Percentiles rank a stretch among this genome's conserved stretches.
phyloP scores from a whole-genome alignment of 345 rosid species.

The Psidium friedrichsthalianum region DNA sequence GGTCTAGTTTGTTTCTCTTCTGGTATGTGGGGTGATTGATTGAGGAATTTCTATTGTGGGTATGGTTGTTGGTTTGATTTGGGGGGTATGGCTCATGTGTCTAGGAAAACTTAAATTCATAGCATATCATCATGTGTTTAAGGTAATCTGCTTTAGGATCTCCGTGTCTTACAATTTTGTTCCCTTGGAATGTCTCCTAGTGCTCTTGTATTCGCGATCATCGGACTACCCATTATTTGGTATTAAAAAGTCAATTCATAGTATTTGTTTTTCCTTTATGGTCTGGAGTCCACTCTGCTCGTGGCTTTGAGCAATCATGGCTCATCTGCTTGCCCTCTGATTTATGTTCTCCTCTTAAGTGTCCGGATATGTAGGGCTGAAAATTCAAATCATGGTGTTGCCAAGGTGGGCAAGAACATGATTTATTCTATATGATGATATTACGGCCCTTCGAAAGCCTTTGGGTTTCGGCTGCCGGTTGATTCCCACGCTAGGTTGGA shows the following conservation, averaged over 20 bases:
- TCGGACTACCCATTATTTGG: not conserved
- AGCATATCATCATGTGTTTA: not conserved
- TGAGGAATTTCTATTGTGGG: constrained; percentile 7
- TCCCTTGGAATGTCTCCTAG: not conserved
- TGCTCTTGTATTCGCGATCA: not conserved
- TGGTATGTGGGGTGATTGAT: constrained; percentile 10
- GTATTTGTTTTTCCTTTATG: not conserved
- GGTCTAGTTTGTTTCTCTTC: constrained; percentile 12
- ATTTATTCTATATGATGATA: not conserved
- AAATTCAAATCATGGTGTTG: not conserved
- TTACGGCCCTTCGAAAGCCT: not conserved
- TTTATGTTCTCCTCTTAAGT: not conserved
- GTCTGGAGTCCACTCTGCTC: not conserved
- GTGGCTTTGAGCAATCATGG: not conserved
- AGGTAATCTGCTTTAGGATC: not conserved
- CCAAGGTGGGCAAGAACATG: not conserved
- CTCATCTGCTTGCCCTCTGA: not conserved
- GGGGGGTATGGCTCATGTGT: not conserved
- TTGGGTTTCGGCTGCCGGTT: not conserved
- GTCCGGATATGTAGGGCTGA: not conserved
- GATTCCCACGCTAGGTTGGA: not conserved
- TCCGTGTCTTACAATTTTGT: not conserved
- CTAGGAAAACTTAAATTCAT: not conserved
- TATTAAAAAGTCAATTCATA: not conserved
- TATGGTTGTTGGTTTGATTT: not conserved